Evolutionary conservation across 805 yeast species (phyloP), one percentile per base, ranked within the genome.

Genomic region (Candida incommunis): DNA sequence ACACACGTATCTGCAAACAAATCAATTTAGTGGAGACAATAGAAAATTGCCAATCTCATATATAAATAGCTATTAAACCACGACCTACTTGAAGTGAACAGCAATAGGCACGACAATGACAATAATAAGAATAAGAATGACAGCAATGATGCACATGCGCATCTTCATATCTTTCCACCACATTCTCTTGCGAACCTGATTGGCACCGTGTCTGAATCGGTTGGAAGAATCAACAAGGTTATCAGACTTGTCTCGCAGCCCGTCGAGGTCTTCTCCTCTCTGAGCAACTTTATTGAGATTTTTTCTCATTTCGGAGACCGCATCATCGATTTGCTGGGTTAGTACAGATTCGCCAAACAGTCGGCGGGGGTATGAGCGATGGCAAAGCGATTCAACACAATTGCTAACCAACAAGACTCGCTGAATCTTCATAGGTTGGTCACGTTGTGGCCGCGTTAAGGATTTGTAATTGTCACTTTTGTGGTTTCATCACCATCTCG

Each of bases 141-240:
- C 82, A 42, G 81, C 77, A 48, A 88, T 80, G 47, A 84, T 67
- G 65, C 97, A 90, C 71, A 88, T 69, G 65, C 94, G 81, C 90
- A 92, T 82, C 70, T 92, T 92, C 76, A 92, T 74, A 63, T 90
- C 95, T 66, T 92, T 90, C 83, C 94, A 84, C 97, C 97, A 90
- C 96, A 90, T 90, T 61, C 88, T 94, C 65, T 88, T 90, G 67
- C 98, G 83, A 42, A 90, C 96, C 56, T 94, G 80, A 68, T 90
- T 90, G 48, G 98, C 97, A 35, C 96, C 94, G 62, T 95, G 76
- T 62, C 94, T 85, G 70, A 92, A 90, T 29, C 95, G 92, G 55
- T 85, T 90, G 7, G 98, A 97, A 41, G 85, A 76, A 41, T 80
- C 85, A 40, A 95, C 95, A 55, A 90, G 74, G 62, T 83, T 86